Evolutionary conservation across 2,329 filamentous ascomycete genomes (phyloP).

Genomic region (Chaetothyriales sp.): DNA sequence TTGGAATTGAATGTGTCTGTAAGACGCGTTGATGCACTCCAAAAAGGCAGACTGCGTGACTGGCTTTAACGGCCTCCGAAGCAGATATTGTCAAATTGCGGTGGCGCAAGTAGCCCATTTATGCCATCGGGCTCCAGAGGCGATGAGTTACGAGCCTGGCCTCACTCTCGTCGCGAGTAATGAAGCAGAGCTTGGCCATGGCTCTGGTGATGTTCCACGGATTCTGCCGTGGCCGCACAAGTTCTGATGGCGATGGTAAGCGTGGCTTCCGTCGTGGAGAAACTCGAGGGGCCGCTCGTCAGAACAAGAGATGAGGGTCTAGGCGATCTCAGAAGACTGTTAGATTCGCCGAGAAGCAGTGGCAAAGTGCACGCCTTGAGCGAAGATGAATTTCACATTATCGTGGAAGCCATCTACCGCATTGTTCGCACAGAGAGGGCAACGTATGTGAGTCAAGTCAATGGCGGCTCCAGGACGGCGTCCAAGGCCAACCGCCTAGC

Average conservation of each 20-base stretch:
- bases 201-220: not conserved
- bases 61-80: not conserved
- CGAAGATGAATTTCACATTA: conserved; percentile 66
- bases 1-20: not conserved
- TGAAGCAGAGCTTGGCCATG: not conserved
- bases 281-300: conserved; percentile 2
- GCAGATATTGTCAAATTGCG: not conserved
- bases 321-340: conserved; percentile 2
- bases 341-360: not conserved
- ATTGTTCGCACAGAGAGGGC: conserved; percentile 58
- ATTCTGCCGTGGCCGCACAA: not conserved
- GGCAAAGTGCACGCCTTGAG: conserved; percentile 34
- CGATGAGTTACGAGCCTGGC: not conserved
- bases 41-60: not conserved
- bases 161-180: not conserved
- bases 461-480: conserved; percentile 31
- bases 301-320: conserved; percentile 3
- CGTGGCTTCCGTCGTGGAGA: conserved; percentile 1
- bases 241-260: not conserved
- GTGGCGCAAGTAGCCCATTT: not conserved
- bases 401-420: conserved; percentile 69
- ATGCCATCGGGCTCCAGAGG: not conserved
- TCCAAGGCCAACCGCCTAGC: conserved; percentile 28
- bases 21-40: not conserved
- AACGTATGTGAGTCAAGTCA: conserved; percentile 39